A percentile compares a stretch with the other conserved stretches of the same genome.
phyloP scores from a whole-genome alignment of 108 stramenopile species.

The Nitzschia putrida region DNA sequence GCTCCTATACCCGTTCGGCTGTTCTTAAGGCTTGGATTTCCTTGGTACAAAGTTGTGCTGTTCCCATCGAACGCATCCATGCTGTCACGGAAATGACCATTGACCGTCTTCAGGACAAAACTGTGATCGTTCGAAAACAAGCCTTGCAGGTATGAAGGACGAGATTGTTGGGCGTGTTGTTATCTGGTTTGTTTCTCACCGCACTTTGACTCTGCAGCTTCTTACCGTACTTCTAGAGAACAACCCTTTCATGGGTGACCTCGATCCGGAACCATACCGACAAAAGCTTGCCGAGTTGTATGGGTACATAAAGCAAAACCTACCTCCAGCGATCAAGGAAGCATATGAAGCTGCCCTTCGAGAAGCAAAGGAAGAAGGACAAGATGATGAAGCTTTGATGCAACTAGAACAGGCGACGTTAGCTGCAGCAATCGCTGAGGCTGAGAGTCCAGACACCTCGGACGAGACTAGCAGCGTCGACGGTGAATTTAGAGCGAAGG shows the following conservation, averaged over 20 bases:
- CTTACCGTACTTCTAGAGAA: constrained; percentile 83
- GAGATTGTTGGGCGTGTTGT: no score
- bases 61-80: constrained; percentile 75
- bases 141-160: constrained; percentile 78
- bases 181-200: no score
- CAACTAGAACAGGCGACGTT: constrained; percentile 71
- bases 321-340: constrained; percentile 63
- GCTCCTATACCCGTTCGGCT: constrained; percentile 80
- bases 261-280: constrained; percentile 83
- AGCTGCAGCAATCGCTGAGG: constrained; percentile 71
- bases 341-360: constrained; percentile 54
- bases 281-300: constrained; percentile 74
- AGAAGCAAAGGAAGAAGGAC: constrained; percentile 43
- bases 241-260: constrained; percentile 91
- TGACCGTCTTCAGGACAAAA: constrained; percentile 91
- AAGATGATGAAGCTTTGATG: constrained; percentile 34
- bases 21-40: constrained; percentile 82
- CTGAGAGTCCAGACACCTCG: constrained; percentile 17
- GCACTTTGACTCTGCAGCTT: constrained; percentile 43
- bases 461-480: constrained; percentile 48
- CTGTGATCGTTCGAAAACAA: constrained; percentile 90
- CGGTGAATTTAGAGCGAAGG: constrained; percentile 58
- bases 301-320: constrained; percentile 59
- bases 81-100: constrained; percentile 81
- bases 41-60: constrained; percentile 60